phyloP scores from a whole-genome alignment of 78 protist genomes.

The Emiliania huxleyi region DNA sequence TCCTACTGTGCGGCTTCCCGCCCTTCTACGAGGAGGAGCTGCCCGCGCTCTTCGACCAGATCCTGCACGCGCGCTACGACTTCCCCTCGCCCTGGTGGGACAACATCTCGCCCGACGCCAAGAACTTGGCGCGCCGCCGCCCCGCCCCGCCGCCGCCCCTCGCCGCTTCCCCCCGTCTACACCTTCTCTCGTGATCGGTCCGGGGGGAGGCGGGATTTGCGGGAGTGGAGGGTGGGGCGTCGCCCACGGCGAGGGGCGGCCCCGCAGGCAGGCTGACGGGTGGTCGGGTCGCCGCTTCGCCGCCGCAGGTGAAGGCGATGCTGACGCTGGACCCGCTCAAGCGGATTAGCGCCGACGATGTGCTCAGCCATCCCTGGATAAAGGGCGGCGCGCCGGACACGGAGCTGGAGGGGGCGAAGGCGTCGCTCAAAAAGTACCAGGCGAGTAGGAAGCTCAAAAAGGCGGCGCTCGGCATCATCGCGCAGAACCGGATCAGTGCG shows the following conservation, averaged over 20 bases:
- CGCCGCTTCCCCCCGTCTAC: no score
- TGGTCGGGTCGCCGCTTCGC: no score
- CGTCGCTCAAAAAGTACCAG: background rate
- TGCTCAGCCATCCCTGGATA: background rate
- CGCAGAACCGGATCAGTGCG: background rate
- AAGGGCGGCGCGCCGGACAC: background rate
- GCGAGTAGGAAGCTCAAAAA: background rate
- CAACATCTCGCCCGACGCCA: background rate
- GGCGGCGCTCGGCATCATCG: background rate
- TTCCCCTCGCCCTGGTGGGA: slow-evolving; percentile 20
- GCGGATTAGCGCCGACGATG: no score
- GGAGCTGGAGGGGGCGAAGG: background rate
- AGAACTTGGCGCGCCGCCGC: no score
- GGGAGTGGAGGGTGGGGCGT: no score
- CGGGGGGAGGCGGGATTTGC: no score
- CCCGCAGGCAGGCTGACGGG: no score
- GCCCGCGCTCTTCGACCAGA: background rate
- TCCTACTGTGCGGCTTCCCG: slow-evolving; percentile 24
- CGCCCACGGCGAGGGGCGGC: no score
- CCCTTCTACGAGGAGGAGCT: slow-evolving; percentile 32
- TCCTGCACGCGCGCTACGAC: background rate
- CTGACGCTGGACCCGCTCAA: no score
- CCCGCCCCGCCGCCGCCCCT: no score
- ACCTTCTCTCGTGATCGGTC: no score
- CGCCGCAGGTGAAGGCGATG: no score